These are phyloP conservation scores for Clitoria ternatea DNA, from an alignment of 306 rosid genomes.

Conservation along the genomic window DNA sequence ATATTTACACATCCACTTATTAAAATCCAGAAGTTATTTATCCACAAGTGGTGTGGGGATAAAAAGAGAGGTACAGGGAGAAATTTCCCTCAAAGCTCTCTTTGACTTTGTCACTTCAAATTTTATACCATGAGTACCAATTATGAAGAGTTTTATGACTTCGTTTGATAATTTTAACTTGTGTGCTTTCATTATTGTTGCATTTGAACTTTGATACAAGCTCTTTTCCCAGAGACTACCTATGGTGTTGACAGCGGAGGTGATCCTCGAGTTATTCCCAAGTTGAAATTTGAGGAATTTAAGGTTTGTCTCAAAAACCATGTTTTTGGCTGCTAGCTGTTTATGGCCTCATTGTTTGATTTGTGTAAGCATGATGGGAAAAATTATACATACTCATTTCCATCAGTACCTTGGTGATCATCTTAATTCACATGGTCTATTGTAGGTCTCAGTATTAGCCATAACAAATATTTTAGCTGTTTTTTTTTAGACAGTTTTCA, in stretches of 20 bases:
- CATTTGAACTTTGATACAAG: constrained; percentile 63
- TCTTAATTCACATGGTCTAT: constrained; percentile 5
- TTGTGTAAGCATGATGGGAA: not conserved
- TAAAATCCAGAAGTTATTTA: no score
- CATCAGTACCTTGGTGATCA: not conserved
- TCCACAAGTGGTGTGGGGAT: no score
- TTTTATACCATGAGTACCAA: not conserved
- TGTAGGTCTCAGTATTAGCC: not conserved
- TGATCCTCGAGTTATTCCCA: constrained; percentile 89
- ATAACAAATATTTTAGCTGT: not conserved
- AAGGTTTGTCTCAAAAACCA: constrained; percentile 55
- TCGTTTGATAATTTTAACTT: not conserved
- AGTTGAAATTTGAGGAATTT: constrained; percentile 78
- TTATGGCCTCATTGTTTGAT: constrained; percentile 11
- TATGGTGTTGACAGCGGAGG: constrained; percentile 99
- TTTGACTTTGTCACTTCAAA: no score
- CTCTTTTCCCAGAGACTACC: constrained; percentile 92
- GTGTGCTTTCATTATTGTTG: constrained; percentile 22
- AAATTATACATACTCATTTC: not conserved
- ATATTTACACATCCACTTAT: no score
- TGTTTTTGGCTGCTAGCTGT: constrained; percentile 1
- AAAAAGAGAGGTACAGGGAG: no score
- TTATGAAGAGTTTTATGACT: not conserved
- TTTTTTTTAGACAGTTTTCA: not conserved
- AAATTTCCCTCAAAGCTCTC: no score